Percentiles rank a stretch among this genome's conserved stretches.
Conservation (phyloP, 352 stramenopile genomes). For the Globisporangium spinosum region DNA sequence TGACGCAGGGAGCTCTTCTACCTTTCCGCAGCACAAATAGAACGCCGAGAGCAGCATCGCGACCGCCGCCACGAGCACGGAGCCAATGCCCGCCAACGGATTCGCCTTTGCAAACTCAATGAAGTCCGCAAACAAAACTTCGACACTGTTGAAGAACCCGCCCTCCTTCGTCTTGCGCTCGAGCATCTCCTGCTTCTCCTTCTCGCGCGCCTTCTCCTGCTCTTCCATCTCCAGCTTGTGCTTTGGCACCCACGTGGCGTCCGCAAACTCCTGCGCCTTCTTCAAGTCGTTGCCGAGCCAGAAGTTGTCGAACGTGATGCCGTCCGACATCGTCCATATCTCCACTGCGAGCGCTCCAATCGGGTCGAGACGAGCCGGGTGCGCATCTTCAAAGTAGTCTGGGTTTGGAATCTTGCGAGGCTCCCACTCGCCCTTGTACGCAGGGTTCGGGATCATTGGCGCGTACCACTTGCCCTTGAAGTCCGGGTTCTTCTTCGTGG, state of each 20-base stretch:
- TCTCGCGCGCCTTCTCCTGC: constrained; percentile 45
- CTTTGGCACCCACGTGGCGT: constrained; percentile 75
- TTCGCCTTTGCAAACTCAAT: constrained; percentile 56
- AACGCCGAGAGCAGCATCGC: constrained; percentile 45
- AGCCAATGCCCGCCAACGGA: constrained; percentile 45
- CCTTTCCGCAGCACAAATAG: constrained; percentile 58
- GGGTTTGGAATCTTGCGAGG: constrained; percentile 90
- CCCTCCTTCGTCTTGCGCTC: constrained; percentile 46
- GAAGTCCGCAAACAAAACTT: constrained; percentile 37
- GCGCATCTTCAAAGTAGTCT: constrained; percentile 81
- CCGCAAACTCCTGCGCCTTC: constrained; percentile 76
- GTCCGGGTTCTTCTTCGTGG: constrained; percentile 85
- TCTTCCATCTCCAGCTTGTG: constrained; percentile 58
- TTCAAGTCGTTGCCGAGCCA: constrained; percentile 83
- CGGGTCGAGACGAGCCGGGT: constrained; percentile 77
- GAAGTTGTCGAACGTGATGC: constrained; percentile 93
- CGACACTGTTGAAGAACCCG: constrained; percentile 42
- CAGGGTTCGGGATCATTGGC: constrained; percentile 90
- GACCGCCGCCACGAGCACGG: constrained; percentile 35
- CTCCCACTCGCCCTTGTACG: constrained; percentile 90
- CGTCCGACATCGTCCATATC: constrained; percentile 89
- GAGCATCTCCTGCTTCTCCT: constrained; percentile 31
- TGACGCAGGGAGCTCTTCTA: constrained; percentile 26
- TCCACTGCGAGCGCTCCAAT: constrained; percentile 90
- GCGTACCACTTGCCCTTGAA: constrained; percentile 93